Conservation (phyloP, 1,284 basidiomycete genomes). For the Cutaneotrichosporon arboriforme region DNA sequence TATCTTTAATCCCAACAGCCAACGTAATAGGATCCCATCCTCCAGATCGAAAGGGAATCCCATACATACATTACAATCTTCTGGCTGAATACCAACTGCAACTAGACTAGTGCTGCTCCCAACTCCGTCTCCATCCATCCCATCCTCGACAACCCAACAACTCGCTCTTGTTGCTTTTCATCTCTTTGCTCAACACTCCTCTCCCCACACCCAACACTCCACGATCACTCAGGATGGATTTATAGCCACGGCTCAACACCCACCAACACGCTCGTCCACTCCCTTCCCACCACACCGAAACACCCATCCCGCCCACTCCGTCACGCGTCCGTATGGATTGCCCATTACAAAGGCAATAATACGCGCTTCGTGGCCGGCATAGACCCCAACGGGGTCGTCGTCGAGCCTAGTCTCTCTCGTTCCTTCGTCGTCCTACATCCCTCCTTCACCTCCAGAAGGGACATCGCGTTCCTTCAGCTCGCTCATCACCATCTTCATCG, state of each 20-base stretch:
- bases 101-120: no score
- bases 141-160: neutral
- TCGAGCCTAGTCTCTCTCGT: constrained; percentile 12
- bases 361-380: constrained; percentile 18
- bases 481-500: no score
- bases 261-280: neutral
- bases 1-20: no score
- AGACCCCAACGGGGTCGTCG: constrained; percentile 20
- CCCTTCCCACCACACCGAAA: neutral
- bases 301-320: neutral
- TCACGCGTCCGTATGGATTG: constrained; percentile 13
- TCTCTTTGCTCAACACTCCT: no score
- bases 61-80: no score
- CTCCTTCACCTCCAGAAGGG: no score
- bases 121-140: neutral
- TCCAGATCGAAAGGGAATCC: neutral
- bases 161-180: neutral
- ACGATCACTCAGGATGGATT: neutral
- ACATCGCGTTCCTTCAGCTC: no score
- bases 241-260: neutral
- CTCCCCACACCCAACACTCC: neutral
- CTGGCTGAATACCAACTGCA: no score
- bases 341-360: constrained; percentile 12
- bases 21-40: no score
- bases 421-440: neutral